These are phyloP conservation scores for Apophysomyces ossiformis DNA, from an alignment of 371 early-diverging fungal genomes.

Conservation along the genomic window DNA sequence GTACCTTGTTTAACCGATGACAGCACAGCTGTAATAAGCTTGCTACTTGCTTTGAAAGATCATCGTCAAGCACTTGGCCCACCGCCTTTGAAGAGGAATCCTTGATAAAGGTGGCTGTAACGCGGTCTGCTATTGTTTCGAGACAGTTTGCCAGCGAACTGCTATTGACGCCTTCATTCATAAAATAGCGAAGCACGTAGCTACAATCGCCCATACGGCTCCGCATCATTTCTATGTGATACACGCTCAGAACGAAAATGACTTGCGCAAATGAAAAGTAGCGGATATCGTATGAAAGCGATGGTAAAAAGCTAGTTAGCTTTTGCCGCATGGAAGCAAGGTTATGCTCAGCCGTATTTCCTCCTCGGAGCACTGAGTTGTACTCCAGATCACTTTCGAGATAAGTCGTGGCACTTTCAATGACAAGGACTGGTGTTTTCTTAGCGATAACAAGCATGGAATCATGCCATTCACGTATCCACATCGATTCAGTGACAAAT, in stretches of 20 bases:
- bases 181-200: slow-evolving; percentile 80
- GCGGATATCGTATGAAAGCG: slow-evolving; percentile 63
- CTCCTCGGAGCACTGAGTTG: slow-evolving; percentile 81
- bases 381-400: slow-evolving; percentile 90
- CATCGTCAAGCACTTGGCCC: slow-evolving; percentile 52
- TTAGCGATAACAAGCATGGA: slow-evolving; percentile 75
- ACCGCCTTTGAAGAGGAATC: slow-evolving; percentile 59
- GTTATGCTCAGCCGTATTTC: slow-evolving; percentile 65
- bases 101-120: slow-evolving; percentile 54
- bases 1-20: slow-evolving; percentile 72
- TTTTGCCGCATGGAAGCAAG: slow-evolving; percentile 42
- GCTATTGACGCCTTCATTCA: slow-evolving; percentile 81
- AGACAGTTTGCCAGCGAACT: slow-evolving; percentile 73
- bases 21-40: slow-evolving; percentile 67
- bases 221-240: slow-evolving; percentile 85
- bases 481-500: slow-evolving; percentile 74
- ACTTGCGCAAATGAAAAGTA: slow-evolving; percentile 73
- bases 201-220: slow-evolving; percentile 72
- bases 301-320: slow-evolving; percentile 37
- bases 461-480: slow-evolving; percentile 80
- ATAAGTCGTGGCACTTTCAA: slow-evolving; percentile 74
- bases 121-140: slow-evolving; percentile 75
- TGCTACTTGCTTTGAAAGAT: slow-evolving; percentile 59
- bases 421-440: slow-evolving; percentile 86
- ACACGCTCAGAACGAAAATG: slow-evolving; percentile 84